Conservation (phyloP, 2,329 filamentous ascomycete genomes). For the Cercospora sp. region DNA sequence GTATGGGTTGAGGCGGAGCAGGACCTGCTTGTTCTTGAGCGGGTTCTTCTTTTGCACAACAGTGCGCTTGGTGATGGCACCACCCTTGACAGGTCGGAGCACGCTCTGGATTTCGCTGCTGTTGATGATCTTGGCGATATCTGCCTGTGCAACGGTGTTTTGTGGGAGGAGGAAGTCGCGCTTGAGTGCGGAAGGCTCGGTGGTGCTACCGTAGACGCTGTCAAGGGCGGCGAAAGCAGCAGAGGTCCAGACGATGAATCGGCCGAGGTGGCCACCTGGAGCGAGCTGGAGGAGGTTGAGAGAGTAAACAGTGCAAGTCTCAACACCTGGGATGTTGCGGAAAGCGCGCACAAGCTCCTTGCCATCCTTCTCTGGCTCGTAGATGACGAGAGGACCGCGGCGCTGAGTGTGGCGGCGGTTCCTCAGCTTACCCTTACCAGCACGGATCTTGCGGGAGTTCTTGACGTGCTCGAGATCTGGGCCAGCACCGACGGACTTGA, state of each 20-base stretch:
- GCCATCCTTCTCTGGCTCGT: constrained; percentile 92
- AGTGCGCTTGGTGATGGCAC: constrained; percentile 83
- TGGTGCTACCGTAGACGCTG: constrained; percentile 93
- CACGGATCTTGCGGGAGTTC: constrained; percentile 92
- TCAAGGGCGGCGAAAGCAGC: constrained; percentile 95
- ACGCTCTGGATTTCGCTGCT: constrained; percentile 97
- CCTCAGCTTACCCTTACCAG: constrained; percentile 98
- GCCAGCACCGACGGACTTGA: constrained; percentile 88
- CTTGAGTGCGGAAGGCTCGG: constrained; percentile 86
- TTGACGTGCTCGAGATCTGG: constrained; percentile 93
- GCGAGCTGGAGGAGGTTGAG: constrained; percentile 99
- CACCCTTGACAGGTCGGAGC: constrained; percentile 86
- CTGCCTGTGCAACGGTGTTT: constrained; percentile 89
- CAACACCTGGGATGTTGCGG: constrained; percentile 98
- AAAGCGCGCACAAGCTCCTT: constrained; percentile 91
- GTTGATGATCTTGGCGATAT: constrained; percentile 98
- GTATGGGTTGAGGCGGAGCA: constrained; percentile 98
- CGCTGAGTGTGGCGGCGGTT: constrained; percentile 96
- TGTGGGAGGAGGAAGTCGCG: constrained; percentile 97
- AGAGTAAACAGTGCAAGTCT: constrained; percentile 89
- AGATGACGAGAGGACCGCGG: constrained; percentile 95
- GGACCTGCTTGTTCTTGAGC: constrained; percentile 96
- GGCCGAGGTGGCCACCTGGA: constrained; percentile 96
- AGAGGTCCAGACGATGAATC: constrained; percentile 99
- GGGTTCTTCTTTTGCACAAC: constrained; percentile 99